Conservation (phyloP, 2,329 filamentous ascomycete genomes). For the Diplodia scrobiculata region DNA sequence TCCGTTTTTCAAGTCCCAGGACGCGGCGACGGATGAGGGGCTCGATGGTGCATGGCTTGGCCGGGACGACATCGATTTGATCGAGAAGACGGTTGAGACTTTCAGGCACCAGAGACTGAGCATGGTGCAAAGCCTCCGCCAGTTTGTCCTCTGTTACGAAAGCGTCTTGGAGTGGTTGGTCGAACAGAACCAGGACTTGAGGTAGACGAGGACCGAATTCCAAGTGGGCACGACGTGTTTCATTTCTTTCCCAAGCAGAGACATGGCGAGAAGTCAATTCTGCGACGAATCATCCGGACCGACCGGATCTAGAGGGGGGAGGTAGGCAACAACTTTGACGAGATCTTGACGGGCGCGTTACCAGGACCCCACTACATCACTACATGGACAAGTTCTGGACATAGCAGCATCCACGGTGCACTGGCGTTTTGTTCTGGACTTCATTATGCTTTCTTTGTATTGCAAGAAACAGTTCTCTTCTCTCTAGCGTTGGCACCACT, state of each 20-base stretch:
- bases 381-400: not conserved
- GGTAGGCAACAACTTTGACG: not conserved
- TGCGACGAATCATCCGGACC: not conserved
- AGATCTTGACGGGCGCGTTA: not conserved
- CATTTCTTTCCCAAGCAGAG: not conserved
- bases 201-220: not conserved
- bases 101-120: constrained; percentile 85
- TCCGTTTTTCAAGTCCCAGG: constrained; percentile 28
- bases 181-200: constrained; percentile 42
- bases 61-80: constrained; percentile 72
- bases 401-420: constrained; percentile 10
- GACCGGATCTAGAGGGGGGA: not conserved
- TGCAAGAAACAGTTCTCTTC: constrained; percentile 7
- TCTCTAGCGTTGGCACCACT: not conserved
- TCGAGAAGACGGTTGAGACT: constrained; percentile 85
- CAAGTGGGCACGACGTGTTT: not conserved
- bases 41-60: constrained; percentile 66
- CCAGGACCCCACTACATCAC: not conserved
- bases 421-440: not conserved
- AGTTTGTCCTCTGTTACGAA: constrained; percentile 97
- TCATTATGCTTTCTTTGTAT: constrained; percentile 1
- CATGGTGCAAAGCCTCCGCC: constrained; percentile 93
- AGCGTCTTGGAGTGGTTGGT: constrained; percentile 85
- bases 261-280: not conserved
- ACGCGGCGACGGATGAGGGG: constrained; percentile 27